phyloP scores from a whole-genome alignment of 1,139 yeast genomes.

The Geotrichum bryndzae region DNA sequence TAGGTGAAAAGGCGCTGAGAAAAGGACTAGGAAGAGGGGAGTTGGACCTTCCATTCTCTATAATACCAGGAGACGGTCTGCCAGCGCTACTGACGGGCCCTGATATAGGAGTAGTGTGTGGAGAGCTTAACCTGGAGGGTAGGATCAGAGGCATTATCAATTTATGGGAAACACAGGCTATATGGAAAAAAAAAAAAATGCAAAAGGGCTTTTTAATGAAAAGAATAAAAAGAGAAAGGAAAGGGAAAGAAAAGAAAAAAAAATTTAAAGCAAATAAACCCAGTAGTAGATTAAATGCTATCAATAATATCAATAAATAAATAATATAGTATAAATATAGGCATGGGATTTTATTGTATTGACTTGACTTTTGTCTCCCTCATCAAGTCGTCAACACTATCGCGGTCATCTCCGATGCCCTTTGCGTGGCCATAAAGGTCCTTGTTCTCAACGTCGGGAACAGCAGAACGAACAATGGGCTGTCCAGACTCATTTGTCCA shows the following conservation, averaged over 20 bases:
- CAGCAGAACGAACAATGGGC: not conserved
- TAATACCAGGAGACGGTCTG: not conserved
- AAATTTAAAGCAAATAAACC: not conserved
- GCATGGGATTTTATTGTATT: not conserved
- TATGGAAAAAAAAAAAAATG: too few species aligned
- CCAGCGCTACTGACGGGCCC: not conserved
- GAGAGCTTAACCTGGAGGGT: conserved; percentile 2
- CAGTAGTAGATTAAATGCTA: too few species aligned
- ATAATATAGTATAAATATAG: too few species aligned
- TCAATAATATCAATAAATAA: too few species aligned
- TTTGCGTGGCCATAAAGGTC: not conserved
- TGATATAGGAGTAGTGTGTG: not conserved
- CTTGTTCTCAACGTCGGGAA: not conserved
- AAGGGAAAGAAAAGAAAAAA: not conserved
- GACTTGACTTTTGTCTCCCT: not conserved
- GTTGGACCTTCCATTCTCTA: not conserved
- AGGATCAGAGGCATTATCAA: conserved; percentile 2
- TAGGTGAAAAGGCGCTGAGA: not conserved
- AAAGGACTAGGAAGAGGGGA: conserved; percentile 5
- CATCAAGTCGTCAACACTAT: not conserved
- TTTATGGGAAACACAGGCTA: not conserved
- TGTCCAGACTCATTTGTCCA: not conserved
- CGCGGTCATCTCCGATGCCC: not conserved
- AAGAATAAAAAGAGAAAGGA: not conserved
- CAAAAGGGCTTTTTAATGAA: not conserved